These are phyloP conservation scores for Fusarium acutatum DNA, from an alignment of 2,329 filamentous ascomycete species.

Conservation along the genomic window DNA sequence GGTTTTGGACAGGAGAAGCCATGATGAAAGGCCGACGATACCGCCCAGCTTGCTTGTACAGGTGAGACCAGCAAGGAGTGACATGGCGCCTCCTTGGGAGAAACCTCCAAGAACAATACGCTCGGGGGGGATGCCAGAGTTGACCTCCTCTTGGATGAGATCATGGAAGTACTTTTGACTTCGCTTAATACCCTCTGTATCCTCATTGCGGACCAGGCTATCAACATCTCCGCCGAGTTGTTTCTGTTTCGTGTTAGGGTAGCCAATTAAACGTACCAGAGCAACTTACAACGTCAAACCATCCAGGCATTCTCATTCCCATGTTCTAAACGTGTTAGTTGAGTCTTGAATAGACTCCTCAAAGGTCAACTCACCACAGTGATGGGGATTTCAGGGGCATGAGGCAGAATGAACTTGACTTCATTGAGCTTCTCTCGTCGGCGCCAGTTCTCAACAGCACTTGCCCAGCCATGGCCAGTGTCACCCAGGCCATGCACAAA, in stretches of 20 bases:
- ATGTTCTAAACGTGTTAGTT: conserved; percentile 38
- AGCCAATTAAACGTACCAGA: not conserved
- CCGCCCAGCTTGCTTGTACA: conserved; percentile 79
- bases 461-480: conserved; percentile 79
- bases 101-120: conserved; percentile 89
- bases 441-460: conserved; percentile 87
- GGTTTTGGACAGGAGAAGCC: conserved; percentile 71
- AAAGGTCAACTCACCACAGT: conserved; percentile 58
- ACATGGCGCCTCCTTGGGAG: conserved; percentile 88
- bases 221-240: conserved; percentile 47
- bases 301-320: conserved; percentile 75
- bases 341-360: not conserved
- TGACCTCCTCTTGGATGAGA: conserved; percentile 82
- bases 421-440: conserved; percentile 82
- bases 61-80: conserved; percentile 82
- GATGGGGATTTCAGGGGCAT: conserved; percentile 87
- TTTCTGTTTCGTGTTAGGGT: conserved; percentile 37
- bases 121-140: conserved; percentile 80
- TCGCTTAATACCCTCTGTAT: conserved; percentile 77
- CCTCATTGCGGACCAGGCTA: conserved; percentile 55
- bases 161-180: conserved; percentile 80
- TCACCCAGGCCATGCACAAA: conserved; percentile 94
- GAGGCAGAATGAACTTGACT: conserved; percentile 93
- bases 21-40: conserved; percentile 85
- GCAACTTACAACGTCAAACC: conserved; percentile 78